Conservation (phyloP, 78 protist genomes). For the Dictyostelium intermedium region DNA sequence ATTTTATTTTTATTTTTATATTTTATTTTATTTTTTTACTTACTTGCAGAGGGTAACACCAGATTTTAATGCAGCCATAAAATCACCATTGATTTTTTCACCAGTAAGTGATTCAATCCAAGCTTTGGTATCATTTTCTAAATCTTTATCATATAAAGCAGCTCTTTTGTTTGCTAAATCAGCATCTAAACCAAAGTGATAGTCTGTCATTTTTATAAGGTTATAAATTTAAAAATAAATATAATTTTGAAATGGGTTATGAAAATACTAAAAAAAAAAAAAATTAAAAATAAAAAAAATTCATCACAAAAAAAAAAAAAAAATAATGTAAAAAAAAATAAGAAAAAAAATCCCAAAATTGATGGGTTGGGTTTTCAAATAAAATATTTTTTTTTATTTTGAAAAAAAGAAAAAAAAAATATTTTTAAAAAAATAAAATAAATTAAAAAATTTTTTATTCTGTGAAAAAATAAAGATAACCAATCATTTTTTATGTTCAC, state of each 20-base stretch:
- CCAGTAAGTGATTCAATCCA: slow-evolving; percentile 41
- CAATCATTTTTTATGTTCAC: background rate
- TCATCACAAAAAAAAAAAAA: background rate
- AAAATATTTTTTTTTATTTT: background rate
- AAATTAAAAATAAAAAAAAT: background rate
- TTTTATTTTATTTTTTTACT: background rate
- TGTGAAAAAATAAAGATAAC: background rate
- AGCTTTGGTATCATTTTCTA: slow-evolving; percentile 14
- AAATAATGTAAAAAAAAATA: too few relatives aligned
- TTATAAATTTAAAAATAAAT: background rate
- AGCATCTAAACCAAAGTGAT: slow-evolving; percentile 79
- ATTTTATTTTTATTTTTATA: too few relatives aligned
- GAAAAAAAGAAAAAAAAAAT: background rate
- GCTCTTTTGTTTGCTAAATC: slow-evolving; percentile 67
- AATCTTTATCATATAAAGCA: slow-evolving; percentile 24
- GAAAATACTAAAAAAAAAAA: background rate
- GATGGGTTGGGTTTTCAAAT: background rate
- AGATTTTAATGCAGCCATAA: slow-evolving; percentile 12
- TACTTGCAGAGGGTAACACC: slow-evolving; percentile 72
- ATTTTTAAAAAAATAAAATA: background rate
- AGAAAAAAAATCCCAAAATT: background rate
- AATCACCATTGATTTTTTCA: slow-evolving; percentile 10
- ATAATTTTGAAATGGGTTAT: background rate
- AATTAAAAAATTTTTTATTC: background rate
- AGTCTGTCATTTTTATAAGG: slow-evolving; percentile 2